Conservation (phyloP, 2,329 filamentous ascomycete genomes). For the Cordyceps pruinosa region DNA sequence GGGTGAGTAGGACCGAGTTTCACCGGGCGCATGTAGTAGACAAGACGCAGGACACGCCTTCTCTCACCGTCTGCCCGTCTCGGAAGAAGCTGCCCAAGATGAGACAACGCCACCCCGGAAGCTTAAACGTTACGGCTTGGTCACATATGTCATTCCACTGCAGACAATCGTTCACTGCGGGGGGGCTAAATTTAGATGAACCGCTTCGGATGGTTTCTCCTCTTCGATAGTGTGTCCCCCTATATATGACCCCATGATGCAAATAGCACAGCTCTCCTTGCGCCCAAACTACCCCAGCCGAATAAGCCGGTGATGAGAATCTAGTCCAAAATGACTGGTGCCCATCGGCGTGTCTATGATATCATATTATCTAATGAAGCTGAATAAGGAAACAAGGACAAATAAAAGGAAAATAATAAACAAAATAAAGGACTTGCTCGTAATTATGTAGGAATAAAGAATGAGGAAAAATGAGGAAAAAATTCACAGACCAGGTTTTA, state of each 20-base stretch:
- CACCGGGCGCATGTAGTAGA: no score
- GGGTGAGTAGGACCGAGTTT: no score
- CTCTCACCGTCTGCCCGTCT: not conserved
- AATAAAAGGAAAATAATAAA: not conserved
- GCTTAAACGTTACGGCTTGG: no score
- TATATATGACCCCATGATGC: not conserved
- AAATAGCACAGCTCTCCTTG: not conserved
- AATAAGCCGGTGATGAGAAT: not conserved
- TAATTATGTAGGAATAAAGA: not conserved
- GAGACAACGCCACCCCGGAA: not conserved
- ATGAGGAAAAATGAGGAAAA: not conserved
- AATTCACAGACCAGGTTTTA: constrained; percentile 20
- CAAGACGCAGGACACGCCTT: no score
- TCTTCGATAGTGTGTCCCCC: not conserved
- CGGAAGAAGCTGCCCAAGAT: not conserved
- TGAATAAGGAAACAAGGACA: not conserved
- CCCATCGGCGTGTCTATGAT: constrained; percentile 1
- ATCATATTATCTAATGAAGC: not conserved
- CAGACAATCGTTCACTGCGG: not conserved
- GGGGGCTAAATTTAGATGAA: not conserved
- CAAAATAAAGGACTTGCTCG: constrained; percentile 1
- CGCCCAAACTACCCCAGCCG: not conserved
- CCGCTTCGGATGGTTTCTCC: not conserved
- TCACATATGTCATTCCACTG: no score
- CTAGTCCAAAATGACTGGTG: not conserved